Conservation (phyloP, 306 rosid species). For the Trifolium subterraneum region DNA sequence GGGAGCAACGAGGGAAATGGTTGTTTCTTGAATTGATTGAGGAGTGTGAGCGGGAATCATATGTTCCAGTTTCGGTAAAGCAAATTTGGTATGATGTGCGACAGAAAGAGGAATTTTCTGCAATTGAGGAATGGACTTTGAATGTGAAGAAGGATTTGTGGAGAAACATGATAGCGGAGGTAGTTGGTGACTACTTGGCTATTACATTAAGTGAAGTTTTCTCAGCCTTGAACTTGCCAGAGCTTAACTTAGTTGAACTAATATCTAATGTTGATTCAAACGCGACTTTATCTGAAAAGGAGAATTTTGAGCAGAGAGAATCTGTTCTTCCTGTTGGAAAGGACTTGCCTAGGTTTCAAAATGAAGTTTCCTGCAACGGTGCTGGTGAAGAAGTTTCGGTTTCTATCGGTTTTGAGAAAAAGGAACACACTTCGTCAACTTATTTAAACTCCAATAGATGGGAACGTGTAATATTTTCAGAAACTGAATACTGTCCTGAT, state of each 20-base stretch:
- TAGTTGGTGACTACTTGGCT: conserved; percentile 51
- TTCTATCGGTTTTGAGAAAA: conserved; percentile 4
- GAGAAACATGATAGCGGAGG: conserved; percentile 62
- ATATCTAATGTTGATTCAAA: conserved; percentile 17
- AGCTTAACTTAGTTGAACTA: conserved; percentile 39
- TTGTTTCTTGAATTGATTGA: conserved; percentile 73
- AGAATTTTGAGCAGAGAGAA: conserved; percentile 39
- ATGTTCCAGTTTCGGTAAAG: conserved; percentile 64
- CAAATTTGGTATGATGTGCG: conserved; percentile 88
- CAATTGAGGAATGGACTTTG: conserved; percentile 72
- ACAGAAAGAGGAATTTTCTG: conserved; percentile 45
- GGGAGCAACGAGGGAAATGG: conserved; percentile 78
- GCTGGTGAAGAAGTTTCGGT: conserved; percentile 32
- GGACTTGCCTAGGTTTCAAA: conserved; percentile 29
- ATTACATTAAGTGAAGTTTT: conserved; percentile 49
- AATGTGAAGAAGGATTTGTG: conserved; percentile 58
- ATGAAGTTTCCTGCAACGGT: conserved; percentile 35
- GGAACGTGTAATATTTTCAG: conserved; percentile 46
- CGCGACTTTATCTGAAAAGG: conserved; percentile 29
- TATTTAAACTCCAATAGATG: conserved; percentile 8
- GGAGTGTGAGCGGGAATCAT: conserved; percentile 49
- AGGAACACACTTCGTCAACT: conserved; percentile 14
- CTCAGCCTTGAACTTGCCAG: conserved; percentile 44
- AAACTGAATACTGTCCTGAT: conserved; percentile 52
- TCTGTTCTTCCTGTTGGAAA: conserved; percentile 20